These are phyloP conservation scores for Antarctomyces pellizariae DNA, from an alignment of 495 filamentous ascomycete species.

Conservation along the genomic window DNA sequence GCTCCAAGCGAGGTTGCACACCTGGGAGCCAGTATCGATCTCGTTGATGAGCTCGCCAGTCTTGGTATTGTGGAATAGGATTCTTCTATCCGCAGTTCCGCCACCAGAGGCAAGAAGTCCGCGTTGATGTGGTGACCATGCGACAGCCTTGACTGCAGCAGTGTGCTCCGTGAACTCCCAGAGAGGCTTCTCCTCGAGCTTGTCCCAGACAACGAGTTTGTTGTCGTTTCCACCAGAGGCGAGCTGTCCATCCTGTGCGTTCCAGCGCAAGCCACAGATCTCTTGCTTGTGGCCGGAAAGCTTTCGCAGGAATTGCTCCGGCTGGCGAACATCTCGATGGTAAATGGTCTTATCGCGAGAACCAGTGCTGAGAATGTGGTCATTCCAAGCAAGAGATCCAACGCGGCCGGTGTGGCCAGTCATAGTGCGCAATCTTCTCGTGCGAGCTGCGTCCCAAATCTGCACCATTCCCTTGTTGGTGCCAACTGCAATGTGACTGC, in stretches of 20 bases:
- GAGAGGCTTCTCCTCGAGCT: slow-evolving; percentile 60
- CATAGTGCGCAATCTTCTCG: slow-evolving; percentile 76
- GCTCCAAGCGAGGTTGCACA: slow-evolving; percentile 90
- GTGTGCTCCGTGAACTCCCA: slow-evolving; percentile 86
- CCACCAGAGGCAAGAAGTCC: slow-evolving; percentile 87
- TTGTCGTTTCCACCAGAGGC: slow-evolving; percentile 98
- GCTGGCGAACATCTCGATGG: slow-evolving; percentile 86
- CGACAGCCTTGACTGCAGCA: slow-evolving; percentile 90
- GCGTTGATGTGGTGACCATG: slow-evolving; percentile 95
- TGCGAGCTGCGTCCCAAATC: slow-evolving; percentile 87
- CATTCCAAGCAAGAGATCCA: slow-evolving; percentile 86
- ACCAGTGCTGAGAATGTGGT: slow-evolving; percentile 87
- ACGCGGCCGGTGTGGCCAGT: slow-evolving; percentile 83
- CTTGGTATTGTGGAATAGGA: slow-evolving; percentile 93
- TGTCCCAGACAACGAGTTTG: slow-evolving; percentile 96
- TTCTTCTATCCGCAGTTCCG: slow-evolving; percentile 82
- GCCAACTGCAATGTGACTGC: slow-evolving; percentile 84
- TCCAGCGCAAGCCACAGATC: slow-evolving; percentile 95
- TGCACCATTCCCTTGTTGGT: slow-evolving; percentile 84
- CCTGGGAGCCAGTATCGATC: slow-evolving; percentile 86
- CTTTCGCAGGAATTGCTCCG: slow-evolving; percentile 67
- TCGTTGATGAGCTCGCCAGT: slow-evolving; percentile 56
- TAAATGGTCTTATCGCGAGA: slow-evolving; percentile 83
- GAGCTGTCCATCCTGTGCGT: slow-evolving; percentile 78
- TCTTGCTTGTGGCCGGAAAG: slow-evolving; percentile 94